Conservation (phyloP, 2,329 filamentous ascomycete genomes). For the Alternaria alternata region DNA sequence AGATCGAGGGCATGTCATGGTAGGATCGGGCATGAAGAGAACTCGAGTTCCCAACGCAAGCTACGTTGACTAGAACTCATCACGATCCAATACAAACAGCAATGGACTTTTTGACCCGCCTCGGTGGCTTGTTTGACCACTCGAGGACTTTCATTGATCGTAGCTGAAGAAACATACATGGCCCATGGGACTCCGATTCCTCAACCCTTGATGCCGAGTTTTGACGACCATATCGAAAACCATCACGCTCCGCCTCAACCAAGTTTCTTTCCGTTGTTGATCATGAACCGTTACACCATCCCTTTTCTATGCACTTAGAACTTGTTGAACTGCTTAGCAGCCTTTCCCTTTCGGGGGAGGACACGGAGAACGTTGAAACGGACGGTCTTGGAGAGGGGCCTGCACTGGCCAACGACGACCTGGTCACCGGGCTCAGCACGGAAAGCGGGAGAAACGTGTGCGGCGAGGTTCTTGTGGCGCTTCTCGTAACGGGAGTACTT, state of each 20-base stretch:
- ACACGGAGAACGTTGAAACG: slow-evolving; percentile 99
- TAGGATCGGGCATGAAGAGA: background rate
- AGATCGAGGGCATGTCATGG: background rate
- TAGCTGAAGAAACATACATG: slow-evolving; percentile 53
- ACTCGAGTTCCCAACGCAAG: background rate
- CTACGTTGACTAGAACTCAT: slow-evolving; percentile 3
- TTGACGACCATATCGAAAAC: slow-evolving; percentile 45
- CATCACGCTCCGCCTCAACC: slow-evolving; percentile 40
- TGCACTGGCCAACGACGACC: slow-evolving; percentile 99
- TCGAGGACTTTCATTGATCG: slow-evolving; percentile 53
- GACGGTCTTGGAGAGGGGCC: slow-evolving; percentile 99
- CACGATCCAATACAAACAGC: slow-evolving; percentile 11
- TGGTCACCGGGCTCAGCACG: slow-evolving; percentile 99
- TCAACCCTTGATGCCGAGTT: slow-evolving; percentile 51
- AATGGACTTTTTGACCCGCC: slow-evolving; percentile 50
- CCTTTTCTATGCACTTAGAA: slow-evolving; percentile 71
- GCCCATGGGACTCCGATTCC: slow-evolving; percentile 52
- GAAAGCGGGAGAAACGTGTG: slow-evolving; percentile 99
- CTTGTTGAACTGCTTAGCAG: slow-evolving; percentile 97
- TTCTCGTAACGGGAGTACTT: slow-evolving; percentile 99
- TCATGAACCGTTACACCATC: slow-evolving; percentile 43
- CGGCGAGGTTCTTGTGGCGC: slow-evolving; percentile 99
- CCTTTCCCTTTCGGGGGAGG: slow-evolving; percentile 95
- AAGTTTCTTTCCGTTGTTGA: slow-evolving; percentile 35
- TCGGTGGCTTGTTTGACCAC: slow-evolving; percentile 45